These are phyloP conservation scores for Xylariaceae sp. DNA, from an alignment of 2,329 filamentous ascomycete genomes.

Conservation along the genomic window DNA sequence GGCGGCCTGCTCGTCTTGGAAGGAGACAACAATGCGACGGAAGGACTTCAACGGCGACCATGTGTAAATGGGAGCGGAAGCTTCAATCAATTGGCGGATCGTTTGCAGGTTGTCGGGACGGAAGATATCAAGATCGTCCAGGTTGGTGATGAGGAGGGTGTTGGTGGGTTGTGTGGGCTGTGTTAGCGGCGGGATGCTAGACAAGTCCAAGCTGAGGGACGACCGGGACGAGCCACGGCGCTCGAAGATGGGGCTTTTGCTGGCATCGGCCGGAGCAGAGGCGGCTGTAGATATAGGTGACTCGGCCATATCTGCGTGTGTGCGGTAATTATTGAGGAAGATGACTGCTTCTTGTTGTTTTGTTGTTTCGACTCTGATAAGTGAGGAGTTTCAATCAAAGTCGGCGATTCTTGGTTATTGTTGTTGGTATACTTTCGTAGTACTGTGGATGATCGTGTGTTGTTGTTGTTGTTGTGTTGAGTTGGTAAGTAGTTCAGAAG, in stretches of 20 bases:
- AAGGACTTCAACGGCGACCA: constrained; percentile 80
- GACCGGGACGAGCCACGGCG: constrained; percentile 40
- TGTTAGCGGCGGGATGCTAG: constrained; percentile 61
- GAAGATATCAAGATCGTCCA: constrained; percentile 69
- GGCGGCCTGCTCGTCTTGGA: constrained; percentile 64
- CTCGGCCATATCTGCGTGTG: constrained; percentile 24
- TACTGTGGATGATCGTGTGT: background rate
- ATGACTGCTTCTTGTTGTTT: background rate
- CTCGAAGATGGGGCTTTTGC: constrained; percentile 33
- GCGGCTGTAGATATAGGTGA: constrained; percentile 26
- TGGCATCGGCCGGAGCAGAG: constrained; percentile 27
- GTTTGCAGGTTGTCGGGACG: constrained; percentile 65
- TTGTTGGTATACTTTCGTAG: background rate
- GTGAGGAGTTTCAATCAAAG: background rate
- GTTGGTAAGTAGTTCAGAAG: background rate
- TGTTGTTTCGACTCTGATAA: background rate
- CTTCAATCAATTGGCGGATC: constrained; percentile 65
- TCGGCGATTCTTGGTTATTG: background rate
- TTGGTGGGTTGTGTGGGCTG: constrained; percentile 74
- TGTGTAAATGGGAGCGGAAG: constrained; percentile 66
- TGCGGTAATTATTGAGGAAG: background rate
- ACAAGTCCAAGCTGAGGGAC: constrained; percentile 67
- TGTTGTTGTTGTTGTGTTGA: background rate
- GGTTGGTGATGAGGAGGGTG: constrained; percentile 79
- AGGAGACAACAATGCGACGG: constrained; percentile 74